A percentile compares a stretch with the other conserved stretches of the same genome.
These are phyloP conservation scores for Chenopodium berlandieri DNA, from an alignment of 148 eudicot species.

Conservation along the genomic window DNA sequence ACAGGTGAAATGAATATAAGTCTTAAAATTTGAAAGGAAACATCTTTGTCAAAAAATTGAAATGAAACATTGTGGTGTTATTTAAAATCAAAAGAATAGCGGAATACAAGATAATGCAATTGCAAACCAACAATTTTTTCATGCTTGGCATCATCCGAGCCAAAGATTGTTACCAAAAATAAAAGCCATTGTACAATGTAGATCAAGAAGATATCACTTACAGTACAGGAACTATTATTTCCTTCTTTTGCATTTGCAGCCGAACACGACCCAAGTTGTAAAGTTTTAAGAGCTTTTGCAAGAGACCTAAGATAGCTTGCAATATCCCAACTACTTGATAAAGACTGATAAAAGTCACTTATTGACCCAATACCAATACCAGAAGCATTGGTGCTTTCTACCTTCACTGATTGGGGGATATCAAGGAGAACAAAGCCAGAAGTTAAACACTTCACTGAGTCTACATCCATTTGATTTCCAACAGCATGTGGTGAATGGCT, in stretches of 20 bases:
- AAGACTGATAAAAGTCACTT: conserved; percentile 85
- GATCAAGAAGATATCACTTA: conserved; percentile 39
- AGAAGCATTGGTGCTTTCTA: conserved; percentile 69
- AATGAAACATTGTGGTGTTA: background rate
- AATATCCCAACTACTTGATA: conserved; percentile 91
- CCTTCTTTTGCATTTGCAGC: conserved; percentile 71
- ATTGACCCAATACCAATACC: conserved; percentile 59
- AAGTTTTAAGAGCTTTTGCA: conserved; percentile 71
- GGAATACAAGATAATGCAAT: background rate
- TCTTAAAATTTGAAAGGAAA: background rate
- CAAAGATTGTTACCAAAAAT: background rate
- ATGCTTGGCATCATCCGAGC: background rate
- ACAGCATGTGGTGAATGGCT: conserved; percentile 73
- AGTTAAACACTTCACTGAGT: conserved; percentile 68
- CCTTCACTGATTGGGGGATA: conserved; percentile 81
- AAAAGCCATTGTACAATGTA: background rate
- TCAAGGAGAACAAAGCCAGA: conserved; percentile 94
- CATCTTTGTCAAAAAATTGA: background rate
- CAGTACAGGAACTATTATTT: conserved; percentile 64
- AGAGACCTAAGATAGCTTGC: conserved; percentile 86
- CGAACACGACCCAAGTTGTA: conserved; percentile 61
- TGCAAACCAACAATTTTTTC: background rate
- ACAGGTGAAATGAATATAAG: background rate
- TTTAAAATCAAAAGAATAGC: background rate
- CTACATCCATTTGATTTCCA: conserved; percentile 80